Evolutionary conservation across 768 basidiomycete genomes (phyloP).

Genomic region (Xerocomus potaroensis): DNA sequence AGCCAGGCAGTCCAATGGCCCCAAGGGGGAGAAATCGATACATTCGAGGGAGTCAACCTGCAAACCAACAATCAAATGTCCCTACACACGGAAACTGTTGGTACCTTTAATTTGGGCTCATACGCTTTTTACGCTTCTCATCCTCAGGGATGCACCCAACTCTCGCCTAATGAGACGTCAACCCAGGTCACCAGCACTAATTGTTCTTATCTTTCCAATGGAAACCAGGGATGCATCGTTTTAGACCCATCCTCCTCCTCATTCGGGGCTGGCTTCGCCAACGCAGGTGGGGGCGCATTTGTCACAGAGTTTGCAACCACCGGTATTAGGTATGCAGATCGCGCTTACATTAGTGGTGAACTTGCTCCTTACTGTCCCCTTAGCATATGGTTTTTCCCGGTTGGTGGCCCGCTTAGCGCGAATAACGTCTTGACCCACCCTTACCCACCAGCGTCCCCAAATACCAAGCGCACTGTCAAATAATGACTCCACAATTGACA

Average conservation of each 20-base stretch:
- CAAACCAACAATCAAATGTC: slow-evolving; percentile 65
- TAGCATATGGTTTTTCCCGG: slow-evolving; percentile 32
- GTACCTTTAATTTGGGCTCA: slow-evolving; percentile 10
- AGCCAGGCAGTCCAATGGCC: slow-evolving; percentile 60
- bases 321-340: slow-evolving; percentile 55
- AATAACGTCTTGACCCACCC: background rate
- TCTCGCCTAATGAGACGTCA: slow-evolving; percentile 46
- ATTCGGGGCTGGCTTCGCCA: slow-evolving; percentile 65
- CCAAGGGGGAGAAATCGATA: slow-evolving; percentile 69
- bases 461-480: slow-evolving; percentile 47
- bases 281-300: slow-evolving; percentile 66
- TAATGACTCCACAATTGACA: slow-evolving; percentile 50
- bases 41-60: slow-evolving; percentile 77
- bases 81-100: slow-evolving; percentile 59
- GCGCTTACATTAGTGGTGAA: background rate
- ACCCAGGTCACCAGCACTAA: slow-evolving; percentile 53
- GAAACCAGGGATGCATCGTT: slow-evolving; percentile 64
- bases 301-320: slow-evolving; percentile 66
- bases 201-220: slow-evolving; percentile 52
- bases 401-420: slow-evolving; percentile 7
- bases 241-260: slow-evolving; percentile 49
- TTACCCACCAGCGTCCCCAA: slow-evolving; percentile 27
- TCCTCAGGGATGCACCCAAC: slow-evolving; percentile 48
- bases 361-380: background rate
- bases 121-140: background rate